Conservation (phyloP, 257 asterid species). For the Ophiorrhiza pumila region DNA sequence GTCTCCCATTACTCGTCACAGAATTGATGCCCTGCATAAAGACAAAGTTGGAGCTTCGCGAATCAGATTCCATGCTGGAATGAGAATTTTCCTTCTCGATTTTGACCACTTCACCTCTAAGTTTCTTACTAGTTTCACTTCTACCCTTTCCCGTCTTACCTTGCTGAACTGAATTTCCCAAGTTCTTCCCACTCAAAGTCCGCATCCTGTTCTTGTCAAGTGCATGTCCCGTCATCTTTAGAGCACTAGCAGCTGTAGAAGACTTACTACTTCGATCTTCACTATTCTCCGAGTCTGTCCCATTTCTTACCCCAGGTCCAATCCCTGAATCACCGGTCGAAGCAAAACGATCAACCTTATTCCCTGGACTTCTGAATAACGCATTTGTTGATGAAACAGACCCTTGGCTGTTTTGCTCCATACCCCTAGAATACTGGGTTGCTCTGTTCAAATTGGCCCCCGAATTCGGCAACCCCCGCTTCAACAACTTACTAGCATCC, state of each 20-base stretch:
- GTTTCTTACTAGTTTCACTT: conserved; percentile 47
- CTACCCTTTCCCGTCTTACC: conserved; percentile 41
- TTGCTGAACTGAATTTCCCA: conserved; percentile 33
- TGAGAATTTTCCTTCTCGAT: conserved; percentile 82
- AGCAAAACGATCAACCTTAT: conserved; percentile 29
- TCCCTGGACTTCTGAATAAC: conserved; percentile 24
- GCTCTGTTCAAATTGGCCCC: conserved; percentile 33
- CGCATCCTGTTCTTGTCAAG: conserved; percentile 38
- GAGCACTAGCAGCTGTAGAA: conserved; percentile 65
- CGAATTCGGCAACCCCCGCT: conserved; percentile 32
- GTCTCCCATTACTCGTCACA: conserved; percentile 44
- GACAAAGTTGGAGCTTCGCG: conserved; percentile 62
- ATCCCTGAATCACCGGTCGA: conserved; percentile 32
- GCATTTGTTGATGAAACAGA: conserved; percentile 59
- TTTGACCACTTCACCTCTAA: conserved; percentile 65
- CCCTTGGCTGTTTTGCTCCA: conserved; percentile 42
- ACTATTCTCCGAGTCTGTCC: conserved; percentile 58
- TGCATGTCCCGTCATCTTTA: conserved; percentile 31
- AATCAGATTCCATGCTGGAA: conserved; percentile 97
- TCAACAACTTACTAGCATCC: conserved; percentile 32
- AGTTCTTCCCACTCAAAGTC: conserved; percentile 46
- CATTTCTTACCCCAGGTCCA: conserved; percentile 33
- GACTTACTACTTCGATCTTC: conserved; percentile 66
- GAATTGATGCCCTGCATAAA: conserved; percentile 64
- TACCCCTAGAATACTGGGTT: conserved; percentile 35